Evolutionary conservation across 2,329 filamentous ascomycete genomes (phyloP).

Genomic region (Alternaria ethzedia): DNA sequence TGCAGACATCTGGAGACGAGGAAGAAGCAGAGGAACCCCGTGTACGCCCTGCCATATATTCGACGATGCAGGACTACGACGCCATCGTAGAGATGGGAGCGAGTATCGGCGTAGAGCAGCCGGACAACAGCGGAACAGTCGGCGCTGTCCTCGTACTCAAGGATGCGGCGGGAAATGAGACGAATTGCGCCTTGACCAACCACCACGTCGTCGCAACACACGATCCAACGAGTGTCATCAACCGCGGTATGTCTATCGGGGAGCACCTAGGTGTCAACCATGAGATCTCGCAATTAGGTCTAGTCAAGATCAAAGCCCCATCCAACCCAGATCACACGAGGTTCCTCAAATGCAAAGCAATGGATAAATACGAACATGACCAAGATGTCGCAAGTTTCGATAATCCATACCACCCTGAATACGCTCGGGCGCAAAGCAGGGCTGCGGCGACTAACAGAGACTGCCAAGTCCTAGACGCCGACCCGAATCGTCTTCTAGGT

Average conservation of each 20-base stretch:
- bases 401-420: too few relatives aligned
- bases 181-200: not conserved
- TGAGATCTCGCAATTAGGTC: not conserved
- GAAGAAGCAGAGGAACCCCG: not conserved
- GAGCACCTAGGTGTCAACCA: not conserved
- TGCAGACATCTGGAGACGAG: not conserved
- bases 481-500: not conserved
- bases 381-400: too few relatives aligned
- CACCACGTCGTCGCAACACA: not conserved
- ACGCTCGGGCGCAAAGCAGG: too few relatives aligned
- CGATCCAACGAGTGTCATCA: not conserved
- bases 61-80: not conserved
- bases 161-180: not conserved
- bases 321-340: not conserved
- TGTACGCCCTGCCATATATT: not conserved
- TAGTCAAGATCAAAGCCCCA: not conserved
- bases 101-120: not conserved
- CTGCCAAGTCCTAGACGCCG: not conserved
- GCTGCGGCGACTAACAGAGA: not conserved
- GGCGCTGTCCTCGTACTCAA: not conserved
- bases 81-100: not conserved
- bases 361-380: too few relatives aligned
- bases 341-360: not conserved
- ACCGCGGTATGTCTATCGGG: not conserved
- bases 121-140: not conserved